Evolutionary conservation across 768 basidiomycete genomes (phyloP), one percentile per base, ranked within the genome.

Genomic region (Amanita brunnescens): DNA sequence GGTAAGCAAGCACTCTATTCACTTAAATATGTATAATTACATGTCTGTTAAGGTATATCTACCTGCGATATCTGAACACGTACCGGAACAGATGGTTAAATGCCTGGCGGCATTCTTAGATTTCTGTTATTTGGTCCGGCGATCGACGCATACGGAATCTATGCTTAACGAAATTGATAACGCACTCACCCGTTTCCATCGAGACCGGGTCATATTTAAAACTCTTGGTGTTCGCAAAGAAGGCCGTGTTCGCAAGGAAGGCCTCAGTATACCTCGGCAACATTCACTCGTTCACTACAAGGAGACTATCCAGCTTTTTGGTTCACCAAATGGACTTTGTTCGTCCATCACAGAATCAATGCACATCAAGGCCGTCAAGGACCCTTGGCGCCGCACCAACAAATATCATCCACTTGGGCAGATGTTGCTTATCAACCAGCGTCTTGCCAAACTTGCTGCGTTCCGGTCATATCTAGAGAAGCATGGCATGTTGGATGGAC

Each of bases 301-400:
- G 3, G 23, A 35, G 3, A 10, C 47, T 1, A 62, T 62, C 18
- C 44, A 40, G 6, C 37, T 52, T 1, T 64, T 66, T 45, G 60
- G 65, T 3, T 54, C 65, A 5, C 62, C 61, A 9, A 60, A 61
- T 51, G 62, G 65, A 2, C 39, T 65, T 6, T 69, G 66, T 47
- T 65, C 65, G 0, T 69, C 64, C 1, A 65, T 67, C 20, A 69
- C 67, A 1, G 67, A 69, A 51, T 64, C 63, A 1, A 57, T 55
- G 9, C 68, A 67, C 44, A 68, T 67, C 35, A 60, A 49, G 8
- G 68, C 65, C 20, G 63, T 70, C 21, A 71, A 70, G 53, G 40
- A 61, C 21, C 70, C 69, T 0, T 72, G 63, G 61, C 49, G 62
- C 1, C 58, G 62, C 5, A 70, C 67, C 70, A 55, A 29, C 51